phyloP scores from a whole-genome alignment of 202 grass and related monocot species.

The Alloteropsis angusta region DNA sequence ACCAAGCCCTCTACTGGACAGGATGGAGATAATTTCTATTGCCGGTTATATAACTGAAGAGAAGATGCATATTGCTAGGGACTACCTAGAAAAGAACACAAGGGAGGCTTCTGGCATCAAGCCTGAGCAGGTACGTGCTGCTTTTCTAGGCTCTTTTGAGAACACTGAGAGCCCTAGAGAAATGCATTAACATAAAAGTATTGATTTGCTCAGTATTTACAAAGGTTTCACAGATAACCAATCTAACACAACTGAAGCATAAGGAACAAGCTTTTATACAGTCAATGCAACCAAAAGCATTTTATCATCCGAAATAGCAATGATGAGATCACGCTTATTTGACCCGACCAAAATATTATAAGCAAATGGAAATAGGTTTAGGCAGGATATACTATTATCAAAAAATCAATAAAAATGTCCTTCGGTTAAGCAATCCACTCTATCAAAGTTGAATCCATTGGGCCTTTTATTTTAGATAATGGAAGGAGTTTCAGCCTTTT shows the following conservation, averaged over 20 bases:
- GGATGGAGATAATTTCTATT: slow-evolving; percentile 94
- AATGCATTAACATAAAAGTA: not conserved
- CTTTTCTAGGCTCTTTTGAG: not conserved
- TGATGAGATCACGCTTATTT: not conserved
- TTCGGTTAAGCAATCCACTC: not conserved
- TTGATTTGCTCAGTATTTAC: not conserved
- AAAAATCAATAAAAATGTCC: not conserved
- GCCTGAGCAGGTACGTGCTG: slow-evolving; percentile 57
- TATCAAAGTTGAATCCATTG: not conserved
- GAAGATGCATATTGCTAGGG: slow-evolving; percentile 94
- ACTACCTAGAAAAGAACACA: slow-evolving; percentile 79
- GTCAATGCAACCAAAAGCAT: not conserved
- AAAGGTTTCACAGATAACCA: not conserved
- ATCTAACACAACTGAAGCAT: not conserved
- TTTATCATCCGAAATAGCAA: not conserved
- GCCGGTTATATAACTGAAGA: slow-evolving; percentile 99
- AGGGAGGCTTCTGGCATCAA: slow-evolving; percentile 85
- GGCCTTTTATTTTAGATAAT: not conserved
- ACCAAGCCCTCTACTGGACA: slow-evolving; percentile 84
- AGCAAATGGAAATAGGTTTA: not conserved
- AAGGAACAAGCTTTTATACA: not conserved
- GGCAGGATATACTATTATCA: not conserved
- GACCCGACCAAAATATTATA: not conserved
- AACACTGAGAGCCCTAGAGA: not conserved
- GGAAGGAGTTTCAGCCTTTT: not conserved